Conservation (phyloP, 441 rosid genomes). For the Pelargonium cotyledonis region DNA sequence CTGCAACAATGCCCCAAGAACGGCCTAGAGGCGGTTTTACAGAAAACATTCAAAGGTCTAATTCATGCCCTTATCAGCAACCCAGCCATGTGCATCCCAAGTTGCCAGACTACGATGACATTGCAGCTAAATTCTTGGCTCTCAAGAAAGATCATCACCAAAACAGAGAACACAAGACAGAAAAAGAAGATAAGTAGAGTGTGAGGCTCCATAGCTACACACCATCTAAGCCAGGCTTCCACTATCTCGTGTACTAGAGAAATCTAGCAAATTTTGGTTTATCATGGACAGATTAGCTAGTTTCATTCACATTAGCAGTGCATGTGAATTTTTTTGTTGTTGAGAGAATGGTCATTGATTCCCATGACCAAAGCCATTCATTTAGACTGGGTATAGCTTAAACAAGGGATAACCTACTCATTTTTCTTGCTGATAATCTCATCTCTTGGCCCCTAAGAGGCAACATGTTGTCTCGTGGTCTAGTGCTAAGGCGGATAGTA, state of each 20-base stretch:
- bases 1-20: slow-evolving; percentile 53
- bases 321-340: no score
- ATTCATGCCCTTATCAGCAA: slow-evolving; percentile 34
- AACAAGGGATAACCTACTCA: no score
- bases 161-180: slow-evolving; percentile 1
- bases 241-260: neutral
- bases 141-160: slow-evolving; percentile 46
- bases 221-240: no score
- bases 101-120: slow-evolving; percentile 69
- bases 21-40: slow-evolving; percentile 25
- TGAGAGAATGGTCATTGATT: no score
- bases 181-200: neutral
- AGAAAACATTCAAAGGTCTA: slow-evolving; percentile 28
- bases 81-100: slow-evolving; percentile 76
- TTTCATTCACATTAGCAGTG: neutral
- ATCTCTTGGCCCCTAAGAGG: no score
- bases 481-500: no score
- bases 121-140: slow-evolving; percentile 59
- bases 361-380: no score
- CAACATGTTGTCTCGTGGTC: no score
- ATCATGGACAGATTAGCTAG: neutral
- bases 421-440: no score
- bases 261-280: neutral
- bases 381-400: no score
- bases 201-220: neutral